phyloP scores from a whole-genome alignment of 768 basidiomycete genomes.

The Phanerochaete carnosa region DNA sequence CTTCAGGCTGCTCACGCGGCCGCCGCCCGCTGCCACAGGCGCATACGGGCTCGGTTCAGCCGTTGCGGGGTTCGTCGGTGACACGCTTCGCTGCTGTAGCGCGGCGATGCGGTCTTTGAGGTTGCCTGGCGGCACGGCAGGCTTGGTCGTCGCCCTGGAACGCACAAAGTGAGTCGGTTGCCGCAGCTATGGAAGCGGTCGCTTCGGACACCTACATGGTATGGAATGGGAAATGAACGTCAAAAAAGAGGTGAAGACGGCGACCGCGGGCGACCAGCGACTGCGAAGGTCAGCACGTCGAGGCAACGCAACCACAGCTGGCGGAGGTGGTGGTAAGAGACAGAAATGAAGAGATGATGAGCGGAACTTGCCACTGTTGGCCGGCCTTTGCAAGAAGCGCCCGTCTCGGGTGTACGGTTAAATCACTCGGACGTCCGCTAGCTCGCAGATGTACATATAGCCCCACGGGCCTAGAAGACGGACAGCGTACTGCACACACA shows the following conservation, averaged over 20 bases:
- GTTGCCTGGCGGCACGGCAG: constrained; percentile 37
- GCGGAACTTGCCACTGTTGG: background rate
- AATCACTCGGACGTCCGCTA: background rate
- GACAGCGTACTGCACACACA: background rate
- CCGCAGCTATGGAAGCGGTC: background rate
- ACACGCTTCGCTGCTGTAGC: constrained; percentile 54
- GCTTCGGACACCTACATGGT: constrained; percentile 3
- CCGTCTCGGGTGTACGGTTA: background rate
- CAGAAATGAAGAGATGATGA: background rate
- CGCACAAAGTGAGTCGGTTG: constrained; percentile 4
- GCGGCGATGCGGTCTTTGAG: constrained; percentile 85
- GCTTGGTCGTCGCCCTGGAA: constrained; percentile 23
- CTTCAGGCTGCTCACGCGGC: constrained; percentile 30
- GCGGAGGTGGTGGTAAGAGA: constrained; percentile 7
- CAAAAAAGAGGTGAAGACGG: constrained; percentile 19
- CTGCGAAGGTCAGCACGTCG: constrained; percentile 27
- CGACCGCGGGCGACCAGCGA: constrained; percentile 31
- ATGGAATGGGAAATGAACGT: constrained; percentile 13
- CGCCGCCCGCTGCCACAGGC: constrained; percentile 4
- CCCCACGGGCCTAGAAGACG: background rate
- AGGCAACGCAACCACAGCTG: constrained; percentile 7
- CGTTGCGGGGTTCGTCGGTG: constrained; percentile 3
- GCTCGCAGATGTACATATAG: background rate
- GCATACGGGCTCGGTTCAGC: background rate
- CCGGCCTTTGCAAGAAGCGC: background rate